Evolutionary conservation across 129 eudicot species (phyloP).

Genomic region (Flaveria sonorensis): DNA sequence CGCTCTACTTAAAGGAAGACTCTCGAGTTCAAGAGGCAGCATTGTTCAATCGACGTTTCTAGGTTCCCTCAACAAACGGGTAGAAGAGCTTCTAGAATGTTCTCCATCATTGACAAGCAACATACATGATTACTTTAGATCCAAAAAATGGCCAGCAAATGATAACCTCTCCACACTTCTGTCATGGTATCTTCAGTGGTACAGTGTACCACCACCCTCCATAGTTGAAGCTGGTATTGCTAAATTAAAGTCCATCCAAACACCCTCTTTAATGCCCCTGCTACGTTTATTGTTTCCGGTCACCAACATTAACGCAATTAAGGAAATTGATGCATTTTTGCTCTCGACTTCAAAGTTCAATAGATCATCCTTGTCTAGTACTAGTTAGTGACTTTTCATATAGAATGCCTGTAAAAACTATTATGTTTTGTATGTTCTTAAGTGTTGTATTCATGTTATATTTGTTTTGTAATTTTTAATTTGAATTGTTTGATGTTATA

Average conservation of each 20-base stretch:
- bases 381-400: not conserved
- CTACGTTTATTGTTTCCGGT: constrained; percentile 66
- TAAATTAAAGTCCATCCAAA: constrained; percentile 39
- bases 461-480: not conserved
- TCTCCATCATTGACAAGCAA: constrained; percentile 33
- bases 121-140: constrained; percentile 44
- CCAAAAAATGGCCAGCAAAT: constrained; percentile 63
- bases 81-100: constrained; percentile 61
- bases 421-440: not conserved
- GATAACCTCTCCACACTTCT: constrained; percentile 42
- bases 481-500: not conserved
- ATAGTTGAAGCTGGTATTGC: constrained; percentile 43
- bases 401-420: not conserved
- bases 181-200: constrained; percentile 94
- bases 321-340: constrained; percentile 48
- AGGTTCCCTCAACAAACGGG: constrained; percentile 68
- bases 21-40: constrained; percentile 56
- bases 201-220: constrained; percentile 61
- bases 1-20: constrained; percentile 64
- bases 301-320: constrained; percentile 60
- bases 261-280: constrained; percentile 52
- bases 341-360: constrained; percentile 19
- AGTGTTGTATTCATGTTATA: not conserved
- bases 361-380: constrained; percentile 17
- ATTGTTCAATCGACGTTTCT: constrained; percentile 82